Percentiles rank a stretch among this genome's conserved stretches.
These are phyloP conservation scores for Cenchrus americanus DNA, from an alignment of 176 grass and related monocot genomes.

Conservation along the genomic window DNA sequence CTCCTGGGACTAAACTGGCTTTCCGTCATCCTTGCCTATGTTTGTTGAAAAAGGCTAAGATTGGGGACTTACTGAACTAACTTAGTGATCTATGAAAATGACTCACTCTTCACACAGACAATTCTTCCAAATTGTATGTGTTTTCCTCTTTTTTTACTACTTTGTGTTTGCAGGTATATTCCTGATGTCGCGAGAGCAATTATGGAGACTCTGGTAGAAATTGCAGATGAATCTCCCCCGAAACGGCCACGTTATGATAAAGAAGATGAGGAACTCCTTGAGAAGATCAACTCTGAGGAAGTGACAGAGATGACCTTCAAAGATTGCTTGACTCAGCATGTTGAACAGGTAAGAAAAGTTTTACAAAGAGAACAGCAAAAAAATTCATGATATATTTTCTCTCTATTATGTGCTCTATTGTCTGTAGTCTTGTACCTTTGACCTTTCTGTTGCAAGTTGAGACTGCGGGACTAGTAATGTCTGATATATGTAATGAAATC, in stretches of 20 bases:
- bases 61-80: not conserved
- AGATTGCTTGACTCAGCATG: conserved; percentile 81
- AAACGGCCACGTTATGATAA: conserved; percentile 67
- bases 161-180: conserved; percentile 72
- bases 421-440: not conserved
- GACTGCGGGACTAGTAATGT: not conserved
- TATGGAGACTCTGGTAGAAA: conserved; percentile 85
- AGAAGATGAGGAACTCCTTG: conserved; percentile 84
- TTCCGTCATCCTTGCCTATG: conserved; percentile 2
- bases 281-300: conserved; percentile 75
- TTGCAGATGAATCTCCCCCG: conserved; percentile 61
- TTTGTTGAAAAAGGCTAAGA: conserved; percentile 29
- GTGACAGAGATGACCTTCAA: conserved; percentile 79
- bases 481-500: not conserved
- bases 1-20: not conserved
- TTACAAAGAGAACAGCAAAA: not conserved
- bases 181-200: conserved; percentile 94
- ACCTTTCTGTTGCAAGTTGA: not conserved
- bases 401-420: not conserved
- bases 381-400: not conserved
- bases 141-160: conserved; percentile 15
- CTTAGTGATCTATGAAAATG: conserved; percentile 1
- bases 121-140: not conserved
- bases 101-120: not conserved
- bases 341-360: conserved; percentile 79